Base-by-base conservation (phyloP, 2,329 filamentous ascomycete species). In the Fusarium clavum region DNA sequence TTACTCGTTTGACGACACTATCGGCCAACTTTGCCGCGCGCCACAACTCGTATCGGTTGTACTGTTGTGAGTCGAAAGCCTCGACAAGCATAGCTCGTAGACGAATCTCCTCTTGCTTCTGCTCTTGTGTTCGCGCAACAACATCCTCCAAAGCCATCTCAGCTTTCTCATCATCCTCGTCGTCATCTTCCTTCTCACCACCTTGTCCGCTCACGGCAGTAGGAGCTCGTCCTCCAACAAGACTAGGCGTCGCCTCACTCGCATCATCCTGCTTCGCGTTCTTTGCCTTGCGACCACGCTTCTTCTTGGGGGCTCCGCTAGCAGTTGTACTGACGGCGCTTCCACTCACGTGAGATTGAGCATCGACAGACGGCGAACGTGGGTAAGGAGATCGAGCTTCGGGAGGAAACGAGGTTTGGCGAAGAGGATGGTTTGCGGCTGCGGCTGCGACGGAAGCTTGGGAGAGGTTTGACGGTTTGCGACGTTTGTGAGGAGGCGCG, bases 341-440 rank as follows among this genome's bases (percentile, higher is more conserved):
- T 32, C 88, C 90, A 67, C 88, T 89, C 18, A 90, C 86, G 46
- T 89, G 82, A 40, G 87, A 90, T 58, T 83, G 82, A 11, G 81
- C 85, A 61, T 92, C 90, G 53, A 90, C 83, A 3, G 89, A 92
- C 0, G 91, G 91, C 0, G 90, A 92, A 18, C 91, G 87, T 20
- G 84, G 84, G 43, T 85, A 86, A 0, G 87, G 85, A 4, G 87
- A 88, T 24, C 83, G 79, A 34, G 79, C 80, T 57, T 88, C 90
- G 27, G 92, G 92, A 0, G 92, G 91, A 76, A 94, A 96, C 0
- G 92, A 94, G 7, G 93, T 94, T 76, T 94, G 92, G 41, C 93
- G 91, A 3, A 96, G 87, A 3, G 91, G 91, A 70, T 93, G 91
- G 0, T 86, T 83, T 4, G 62, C 70, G 20, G 87, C 83, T 2